Evolutionary conservation across 2,329 filamentous ascomycete genomes (phyloP).

Genomic region (Apiospora saccharicola): DNA sequence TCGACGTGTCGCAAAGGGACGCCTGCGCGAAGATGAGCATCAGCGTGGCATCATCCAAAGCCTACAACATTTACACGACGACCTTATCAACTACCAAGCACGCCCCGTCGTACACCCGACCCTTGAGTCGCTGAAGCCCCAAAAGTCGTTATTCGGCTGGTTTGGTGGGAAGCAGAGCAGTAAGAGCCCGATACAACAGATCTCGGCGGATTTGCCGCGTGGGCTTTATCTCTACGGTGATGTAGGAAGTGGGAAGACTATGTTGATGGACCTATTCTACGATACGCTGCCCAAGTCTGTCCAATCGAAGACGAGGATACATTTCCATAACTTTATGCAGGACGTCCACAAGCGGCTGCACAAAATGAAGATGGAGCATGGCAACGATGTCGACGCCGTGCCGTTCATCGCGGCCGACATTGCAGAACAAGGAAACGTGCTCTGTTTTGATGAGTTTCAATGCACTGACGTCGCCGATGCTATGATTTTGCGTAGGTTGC

Average conservation of each 20-base stretch:
- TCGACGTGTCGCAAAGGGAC: conserved; percentile 74
- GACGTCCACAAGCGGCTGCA: conserved; percentile 92
- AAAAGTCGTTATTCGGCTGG: conserved; percentile 64
- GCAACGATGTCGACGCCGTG: conserved; percentile 87
- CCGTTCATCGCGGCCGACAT: conserved; percentile 96
- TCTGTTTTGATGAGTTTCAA: conserved; percentile 99
- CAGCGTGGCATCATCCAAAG: conserved; percentile 91
- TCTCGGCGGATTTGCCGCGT: conserved; percentile 79
- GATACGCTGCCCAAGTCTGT: conserved; percentile 87
- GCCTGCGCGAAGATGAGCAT: conserved; percentile 85
- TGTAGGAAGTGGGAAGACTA: conserved; percentile 96
- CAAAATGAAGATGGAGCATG: conserved; percentile 86
- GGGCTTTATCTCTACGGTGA: conserved; percentile 96
- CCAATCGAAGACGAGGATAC: conserved; percentile 85
- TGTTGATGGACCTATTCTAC: conserved; percentile 99
- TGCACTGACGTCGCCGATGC: conserved; percentile 98
- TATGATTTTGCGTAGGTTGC: conserved; percentile 90
- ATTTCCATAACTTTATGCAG: conserved; percentile 99
- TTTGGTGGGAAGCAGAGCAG: conserved; percentile 60
- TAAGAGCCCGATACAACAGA: conserved; percentile 53
- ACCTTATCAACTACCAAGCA: conserved; percentile 76
- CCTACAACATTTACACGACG: conserved; percentile 88
- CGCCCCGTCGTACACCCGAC: conserved; percentile 79
- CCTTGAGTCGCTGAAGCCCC: conserved; percentile 71
- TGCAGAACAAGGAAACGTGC: conserved; percentile 80